phyloP scores from a whole-genome alignment of 495 filamentous ascomycete genomes.

The Penicillium lagena region DNA sequence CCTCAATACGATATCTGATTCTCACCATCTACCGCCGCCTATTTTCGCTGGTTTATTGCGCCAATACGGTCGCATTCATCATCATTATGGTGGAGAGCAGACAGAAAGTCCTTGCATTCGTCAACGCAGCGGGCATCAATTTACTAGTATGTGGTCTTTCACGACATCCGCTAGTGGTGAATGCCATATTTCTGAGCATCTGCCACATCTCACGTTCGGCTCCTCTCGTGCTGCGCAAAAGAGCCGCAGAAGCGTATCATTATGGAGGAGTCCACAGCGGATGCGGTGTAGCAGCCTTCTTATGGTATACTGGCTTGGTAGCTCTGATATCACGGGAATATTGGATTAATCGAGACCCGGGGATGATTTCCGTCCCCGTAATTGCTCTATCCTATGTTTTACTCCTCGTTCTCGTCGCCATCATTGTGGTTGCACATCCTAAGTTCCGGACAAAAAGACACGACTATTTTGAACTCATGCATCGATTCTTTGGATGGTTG shows the following conservation, averaged over 20 bases:
- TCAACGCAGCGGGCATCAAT: conserved; percentile 35
- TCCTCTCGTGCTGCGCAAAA: conserved; percentile 50
- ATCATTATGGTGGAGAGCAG: conserved; percentile 17
- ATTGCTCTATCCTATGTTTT: not conserved
- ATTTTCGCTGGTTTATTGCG: conserved; percentile 33
- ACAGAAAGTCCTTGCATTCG: conserved; percentile 9
- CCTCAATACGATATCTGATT: conserved; percentile 17
- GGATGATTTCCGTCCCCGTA: conserved; percentile 2
- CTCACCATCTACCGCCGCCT: conserved; percentile 36
- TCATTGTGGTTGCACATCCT: conserved; percentile 33
- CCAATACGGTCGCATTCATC: conserved; percentile 37
- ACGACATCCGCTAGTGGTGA: conserved; percentile 61
- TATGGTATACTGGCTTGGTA: conserved; percentile 55
- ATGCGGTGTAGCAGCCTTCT: conserved; percentile 49
- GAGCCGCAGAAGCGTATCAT: conserved; percentile 57
- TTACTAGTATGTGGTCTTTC: conserved; percentile 39
- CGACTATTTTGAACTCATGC: conserved; percentile 61
- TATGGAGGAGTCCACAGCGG: conserved; percentile 62
- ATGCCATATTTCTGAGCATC: conserved; percentile 51
- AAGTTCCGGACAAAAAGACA: conserved; percentile 46
- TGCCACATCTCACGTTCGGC: conserved; percentile 41
- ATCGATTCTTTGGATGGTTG: conserved; percentile 62
- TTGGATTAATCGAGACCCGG: conserved; percentile 1
- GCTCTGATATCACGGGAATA: conserved; percentile 29
- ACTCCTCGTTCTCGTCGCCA: not conserved